phyloP scores from a whole-genome alignment of 1,139 yeast species.

The Pichia sp. region DNA sequence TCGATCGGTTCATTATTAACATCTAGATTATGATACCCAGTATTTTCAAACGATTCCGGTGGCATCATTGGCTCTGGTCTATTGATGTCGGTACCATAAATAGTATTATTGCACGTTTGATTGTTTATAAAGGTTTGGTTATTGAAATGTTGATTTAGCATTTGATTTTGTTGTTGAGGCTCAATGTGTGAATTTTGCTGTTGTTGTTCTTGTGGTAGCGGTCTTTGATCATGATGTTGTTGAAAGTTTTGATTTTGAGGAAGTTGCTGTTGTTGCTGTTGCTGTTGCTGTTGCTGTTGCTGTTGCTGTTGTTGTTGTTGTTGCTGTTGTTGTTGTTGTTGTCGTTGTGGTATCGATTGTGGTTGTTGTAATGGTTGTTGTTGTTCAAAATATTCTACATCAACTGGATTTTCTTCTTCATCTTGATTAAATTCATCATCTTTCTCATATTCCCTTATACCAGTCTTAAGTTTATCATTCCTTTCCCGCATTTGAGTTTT shows the following conservation, averaged over 20 bases:
- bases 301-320: too few relatives aligned
- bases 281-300: too few relatives aligned
- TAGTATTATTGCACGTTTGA: too few relatives aligned
- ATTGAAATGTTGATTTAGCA: not conserved
- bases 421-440: constrained; percentile 17
- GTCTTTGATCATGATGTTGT: not conserved
- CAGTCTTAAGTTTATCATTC: constrained; percentile 15
- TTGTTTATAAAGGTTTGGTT: too few relatives aligned
- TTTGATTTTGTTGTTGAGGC: not conserved
- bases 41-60: not conserved
- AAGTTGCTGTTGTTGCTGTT: too few relatives aligned
- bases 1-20: constrained; percentile 7
- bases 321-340: too few relatives aligned
- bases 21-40: not conserved
- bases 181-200: not conserved
- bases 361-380: not conserved
- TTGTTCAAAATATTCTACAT: constrained; percentile 14
- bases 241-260: too few relatives aligned
- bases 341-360: too few relatives aligned
- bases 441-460: constrained; percentile 27
- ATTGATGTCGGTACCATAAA: too few relatives aligned
- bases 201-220: not conserved
- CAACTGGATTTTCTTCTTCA: constrained; percentile 3
- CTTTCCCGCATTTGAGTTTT: constrained; percentile 32
- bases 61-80: too few relatives aligned